Percentiles rank a stretch among this genome's conserved stretches.
phyloP scores from a whole-genome alignment of 108 stramenopile genomes.

The Pinguiococcus pyrenoidosus region DNA sequence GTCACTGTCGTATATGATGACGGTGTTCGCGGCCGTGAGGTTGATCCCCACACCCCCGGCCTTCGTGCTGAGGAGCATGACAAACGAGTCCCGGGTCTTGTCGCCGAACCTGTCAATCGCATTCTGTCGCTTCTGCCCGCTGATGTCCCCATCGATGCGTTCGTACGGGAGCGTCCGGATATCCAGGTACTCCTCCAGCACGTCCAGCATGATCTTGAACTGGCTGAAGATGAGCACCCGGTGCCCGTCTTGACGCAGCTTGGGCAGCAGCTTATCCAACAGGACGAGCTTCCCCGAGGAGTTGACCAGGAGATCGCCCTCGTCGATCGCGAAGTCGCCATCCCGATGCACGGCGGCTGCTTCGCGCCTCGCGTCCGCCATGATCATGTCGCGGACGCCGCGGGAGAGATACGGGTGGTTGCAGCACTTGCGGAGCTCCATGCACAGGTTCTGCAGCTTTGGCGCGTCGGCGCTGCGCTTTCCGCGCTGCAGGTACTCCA shows the following conservation, averaged over 20 bases:
- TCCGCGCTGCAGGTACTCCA: slow-evolving; percentile 68
- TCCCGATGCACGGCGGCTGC: not conserved
- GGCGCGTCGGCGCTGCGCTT: slow-evolving; percentile 61
- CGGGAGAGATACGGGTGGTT: slow-evolving; percentile 52
- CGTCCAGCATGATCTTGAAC: slow-evolving; percentile 94
- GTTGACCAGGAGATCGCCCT: slow-evolving; percentile 52
- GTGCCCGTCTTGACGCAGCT: slow-evolving; percentile 74
- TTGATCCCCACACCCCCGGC: slow-evolving; percentile 20
- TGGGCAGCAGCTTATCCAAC: slow-evolving; percentile 88
- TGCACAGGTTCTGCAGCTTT: slow-evolving; percentile 32
- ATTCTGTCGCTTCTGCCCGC: slow-evolving; percentile 68
- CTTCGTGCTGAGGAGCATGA: slow-evolving; percentile 12
- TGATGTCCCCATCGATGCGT: slow-evolving; percentile 89
- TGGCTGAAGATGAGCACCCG: slow-evolving; percentile 84
- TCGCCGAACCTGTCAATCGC: not conserved
- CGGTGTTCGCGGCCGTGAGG: slow-evolving; percentile 43
- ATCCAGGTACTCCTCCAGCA: slow-evolving; percentile 82
- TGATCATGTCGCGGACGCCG: slow-evolving; percentile 14
- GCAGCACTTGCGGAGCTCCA: slow-evolving; percentile 46
- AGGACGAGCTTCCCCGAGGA: slow-evolving; percentile 85
- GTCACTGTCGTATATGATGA: slow-evolving; percentile 50
- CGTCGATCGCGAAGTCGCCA: slow-evolving; percentile 17
- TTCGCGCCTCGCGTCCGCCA: slow-evolving; percentile 36
- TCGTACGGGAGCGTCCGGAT: slow-evolving; percentile 53
- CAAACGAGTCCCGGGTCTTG: not conserved